Evolutionary conservation across 306 rosid genomes (phyloP).

Genomic region (Malus asiatica): DNA sequence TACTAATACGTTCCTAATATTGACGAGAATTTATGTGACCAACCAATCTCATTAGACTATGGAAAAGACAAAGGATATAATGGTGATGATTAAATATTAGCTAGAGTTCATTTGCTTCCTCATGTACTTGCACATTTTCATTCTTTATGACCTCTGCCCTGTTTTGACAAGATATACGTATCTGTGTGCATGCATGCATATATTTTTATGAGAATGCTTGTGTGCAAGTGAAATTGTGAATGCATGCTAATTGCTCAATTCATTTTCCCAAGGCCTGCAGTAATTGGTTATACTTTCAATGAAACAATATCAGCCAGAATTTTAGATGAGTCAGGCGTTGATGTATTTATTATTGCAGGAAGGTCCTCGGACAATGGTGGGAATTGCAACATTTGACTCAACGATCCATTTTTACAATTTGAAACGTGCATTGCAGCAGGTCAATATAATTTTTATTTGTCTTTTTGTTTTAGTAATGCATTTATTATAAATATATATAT

Average conservation of each 20-base stretch:
- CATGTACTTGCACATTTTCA: not conserved
- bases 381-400: slow-evolving; percentile 92
- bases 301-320: not conserved
- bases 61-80: not conserved
- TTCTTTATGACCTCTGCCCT: no score
- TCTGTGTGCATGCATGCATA: not conserved
- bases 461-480: no score
- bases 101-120: not conserved
- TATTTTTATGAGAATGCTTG: no score
- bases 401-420: slow-evolving; percentile 93
- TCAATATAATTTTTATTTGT: slow-evolving; percentile 14
- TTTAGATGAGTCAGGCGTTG: not conserved
- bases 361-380: slow-evolving; percentile 84
- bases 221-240: no score
- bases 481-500: no score
- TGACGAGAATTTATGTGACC: not conserved
- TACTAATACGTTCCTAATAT: not conserved
- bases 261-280: not conserved
- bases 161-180: no score
- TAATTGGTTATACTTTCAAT: not conserved
- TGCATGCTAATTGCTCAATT: not conserved
- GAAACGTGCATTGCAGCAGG: slow-evolving; percentile 97
- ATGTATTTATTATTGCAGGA: slow-evolving; percentile 48
- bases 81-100: not conserved
- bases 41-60: not conserved